phyloP scores from a whole-genome alignment of 805 yeast genomes.

The Starmerella tilneyi region DNA sequence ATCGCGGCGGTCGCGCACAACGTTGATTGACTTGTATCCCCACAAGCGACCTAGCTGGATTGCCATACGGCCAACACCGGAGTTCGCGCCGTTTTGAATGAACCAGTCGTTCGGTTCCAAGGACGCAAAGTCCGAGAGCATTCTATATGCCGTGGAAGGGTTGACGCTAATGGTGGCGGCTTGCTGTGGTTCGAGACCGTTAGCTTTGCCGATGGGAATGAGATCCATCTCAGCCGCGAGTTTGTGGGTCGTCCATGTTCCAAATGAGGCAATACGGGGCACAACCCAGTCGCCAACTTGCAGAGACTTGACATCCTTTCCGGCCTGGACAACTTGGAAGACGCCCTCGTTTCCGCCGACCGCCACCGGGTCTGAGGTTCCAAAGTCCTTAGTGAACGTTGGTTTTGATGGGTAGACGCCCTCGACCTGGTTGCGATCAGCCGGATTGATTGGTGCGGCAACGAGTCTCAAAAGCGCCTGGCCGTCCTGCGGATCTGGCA shows the following conservation, averaged over 20 bases:
- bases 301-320: constrained; percentile 34
- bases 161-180: constrained; percentile 90
- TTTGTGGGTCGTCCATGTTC: constrained; percentile 88
- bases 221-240: constrained; percentile 44
- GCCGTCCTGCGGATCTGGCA: constrained; percentile 28
- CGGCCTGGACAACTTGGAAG: constrained; percentile 58
- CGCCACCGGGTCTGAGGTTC: constrained; percentile 56
- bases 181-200: constrained; percentile 31
- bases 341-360: constrained; percentile 93
- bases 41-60: constrained; percentile 71
- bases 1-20: constrained; percentile 76
- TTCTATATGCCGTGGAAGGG: constrained; percentile 83
- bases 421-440: constrained; percentile 75
- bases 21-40: constrained; percentile 75
- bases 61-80: constrained; percentile 88
- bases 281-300: constrained; percentile 77
- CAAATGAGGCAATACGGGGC: constrained; percentile 66
- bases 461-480: constrained; percentile 54
- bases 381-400: constrained; percentile 38
- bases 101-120: constrained; percentile 70
- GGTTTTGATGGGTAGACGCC: constrained; percentile 82
- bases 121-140: constrained; percentile 61
- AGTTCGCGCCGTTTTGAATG: constrained; percentile 92
- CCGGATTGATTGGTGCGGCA: constrained; percentile 83
- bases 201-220: constrained; percentile 45